Conservation (phyloP, 2,329 filamentous ascomycete genomes). For the Pseudocercospora fijiensis region DNA sequence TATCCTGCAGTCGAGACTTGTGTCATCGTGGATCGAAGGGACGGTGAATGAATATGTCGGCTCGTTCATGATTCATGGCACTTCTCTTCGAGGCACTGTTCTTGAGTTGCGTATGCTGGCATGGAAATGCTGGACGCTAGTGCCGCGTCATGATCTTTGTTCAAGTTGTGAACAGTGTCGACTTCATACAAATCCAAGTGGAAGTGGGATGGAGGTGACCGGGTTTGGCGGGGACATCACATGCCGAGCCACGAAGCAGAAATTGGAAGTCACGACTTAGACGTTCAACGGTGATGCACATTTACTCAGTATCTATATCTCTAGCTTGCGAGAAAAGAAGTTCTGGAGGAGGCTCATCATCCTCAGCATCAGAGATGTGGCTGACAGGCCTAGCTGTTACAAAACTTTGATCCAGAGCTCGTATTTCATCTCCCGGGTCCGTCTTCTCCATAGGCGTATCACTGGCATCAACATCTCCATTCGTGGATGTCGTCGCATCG, state of each 20-base stretch:
- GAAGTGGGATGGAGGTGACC: neutral
- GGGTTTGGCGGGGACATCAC: neutral
- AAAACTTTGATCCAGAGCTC: conserved; percentile 38
- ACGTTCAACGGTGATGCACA: neutral
- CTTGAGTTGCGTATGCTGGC: neutral
- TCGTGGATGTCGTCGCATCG: neutral
- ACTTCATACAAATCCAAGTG: neutral
- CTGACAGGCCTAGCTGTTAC: conserved; percentile 31
- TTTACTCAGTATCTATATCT: conserved; percentile 25
- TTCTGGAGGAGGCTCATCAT: conserved; percentile 50
- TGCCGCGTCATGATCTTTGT: neutral
- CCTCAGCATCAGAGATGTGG: conserved; percentile 33
- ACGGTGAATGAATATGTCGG: conserved; percentile 62
- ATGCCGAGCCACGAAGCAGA: neutral
- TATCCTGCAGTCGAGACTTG: conserved; percentile 74
- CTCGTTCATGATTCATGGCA: conserved; percentile 12
- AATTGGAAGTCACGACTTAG: neutral
- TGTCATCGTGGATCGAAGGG: conserved; percentile 79
- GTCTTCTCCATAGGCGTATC: conserved; percentile 9
- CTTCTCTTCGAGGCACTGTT: neutral
- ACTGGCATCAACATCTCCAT: conserved; percentile 14
- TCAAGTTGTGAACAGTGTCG: neutral
- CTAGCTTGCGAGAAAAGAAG: conserved; percentile 51
- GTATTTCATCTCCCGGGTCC: conserved; percentile 32
- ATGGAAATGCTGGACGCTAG: neutral